Conservation (phyloP, 805 yeast genomes). For the Starmerella etchellsii region DNA sequence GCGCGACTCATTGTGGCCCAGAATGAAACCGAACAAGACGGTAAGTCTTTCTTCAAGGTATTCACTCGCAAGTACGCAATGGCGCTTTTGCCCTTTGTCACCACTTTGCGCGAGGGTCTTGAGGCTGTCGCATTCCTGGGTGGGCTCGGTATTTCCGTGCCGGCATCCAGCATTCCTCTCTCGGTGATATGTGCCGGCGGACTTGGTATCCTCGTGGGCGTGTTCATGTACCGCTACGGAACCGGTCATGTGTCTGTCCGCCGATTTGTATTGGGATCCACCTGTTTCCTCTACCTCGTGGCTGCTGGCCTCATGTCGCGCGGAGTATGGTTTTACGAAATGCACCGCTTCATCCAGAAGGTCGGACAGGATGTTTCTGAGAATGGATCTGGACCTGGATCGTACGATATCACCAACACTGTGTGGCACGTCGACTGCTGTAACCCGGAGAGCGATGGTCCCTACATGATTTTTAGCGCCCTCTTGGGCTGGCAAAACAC, state of each 20-base stretch:
- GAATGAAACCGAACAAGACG: slow-evolving; percentile 1
- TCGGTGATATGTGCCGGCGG: slow-evolving; percentile 48
- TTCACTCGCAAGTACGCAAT: slow-evolving; percentile 44
- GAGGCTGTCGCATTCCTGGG: slow-evolving; percentile 89
- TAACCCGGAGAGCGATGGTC: slow-evolving; percentile 82
- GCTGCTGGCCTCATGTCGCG: slow-evolving; percentile 78
- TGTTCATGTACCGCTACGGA: slow-evolving; percentile 61
- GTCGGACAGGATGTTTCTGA: slow-evolving; percentile 85
- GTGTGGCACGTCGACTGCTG: slow-evolving; percentile 95
- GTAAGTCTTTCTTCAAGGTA: slow-evolving; percentile 2
- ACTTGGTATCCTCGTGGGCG: slow-evolving; percentile 52
- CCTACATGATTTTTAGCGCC: slow-evolving; percentile 85
- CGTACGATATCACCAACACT: slow-evolving; percentile 64
- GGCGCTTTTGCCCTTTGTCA: slow-evolving; percentile 68
- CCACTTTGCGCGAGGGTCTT: slow-evolving; percentile 77
- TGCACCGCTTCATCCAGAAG: slow-evolving; percentile 56
- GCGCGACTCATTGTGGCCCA: slow-evolving; percentile 31
- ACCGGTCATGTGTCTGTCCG: slow-evolving; percentile 56
- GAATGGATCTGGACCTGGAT: slow-evolving; percentile 86
- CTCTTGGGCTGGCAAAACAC: slow-evolving; percentile 88
- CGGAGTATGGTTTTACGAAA: slow-evolving; percentile 83
- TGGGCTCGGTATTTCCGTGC: slow-evolving; percentile 69
- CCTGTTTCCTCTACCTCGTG: slow-evolving; percentile 69
- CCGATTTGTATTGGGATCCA: slow-evolving; percentile 57
- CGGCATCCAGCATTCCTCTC: slow-evolving; percentile 49